Evolutionary conservation across 352 stramenopile species (phyloP), one percentile per base, ranked within the genome.

Genomic region (Peronospora farinosa): DNA sequence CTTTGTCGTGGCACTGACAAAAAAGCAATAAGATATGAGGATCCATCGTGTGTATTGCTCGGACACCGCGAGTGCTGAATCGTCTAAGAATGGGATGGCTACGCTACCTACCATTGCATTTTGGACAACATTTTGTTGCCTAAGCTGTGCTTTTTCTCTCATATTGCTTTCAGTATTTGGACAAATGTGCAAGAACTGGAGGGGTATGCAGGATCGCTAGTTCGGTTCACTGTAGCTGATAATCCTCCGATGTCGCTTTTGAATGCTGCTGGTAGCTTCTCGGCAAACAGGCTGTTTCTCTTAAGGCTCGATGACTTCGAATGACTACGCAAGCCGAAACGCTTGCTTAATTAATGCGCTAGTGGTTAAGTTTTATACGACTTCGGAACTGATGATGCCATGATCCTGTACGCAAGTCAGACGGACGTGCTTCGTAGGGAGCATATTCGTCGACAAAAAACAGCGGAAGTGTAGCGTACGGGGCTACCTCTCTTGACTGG

Each of bases 1-100:
- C 17, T 69, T 69, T 12, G 54, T 92, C 23, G 51, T 78, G 1
- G 60, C 85, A 44, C 59, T 89, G 23, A 40, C 63, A 81, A 48
- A 88, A n/a, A 87, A 31, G 60, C 61, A 13, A 58, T 89, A 33
- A 57, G 23, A 27, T 27, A 7, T 27, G 3, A 19, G 41, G 60
- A n/a, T 70, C 80, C 5, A 65, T 92, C 13, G 13, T 56, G n/a
- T 53, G 37, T 5, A 56, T 72, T 7, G 50, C 73, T 5, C 47
- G 37, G 11, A 84, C 76, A 3, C 54, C 89, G 8, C 73, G 68
- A 0, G 57, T 82, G 7, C 56, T 89, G n/a, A 87, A 91, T 25
- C 75, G 5, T 64, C 68, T 6, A 65, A 71, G 15, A 89, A 92
- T 19, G 60, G 61, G 12, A 60, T 92, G 16, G 46, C 50, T 8